Base-by-base conservation (phyloP, 257 asterid genomes). In the Datura wrightii region DNA sequence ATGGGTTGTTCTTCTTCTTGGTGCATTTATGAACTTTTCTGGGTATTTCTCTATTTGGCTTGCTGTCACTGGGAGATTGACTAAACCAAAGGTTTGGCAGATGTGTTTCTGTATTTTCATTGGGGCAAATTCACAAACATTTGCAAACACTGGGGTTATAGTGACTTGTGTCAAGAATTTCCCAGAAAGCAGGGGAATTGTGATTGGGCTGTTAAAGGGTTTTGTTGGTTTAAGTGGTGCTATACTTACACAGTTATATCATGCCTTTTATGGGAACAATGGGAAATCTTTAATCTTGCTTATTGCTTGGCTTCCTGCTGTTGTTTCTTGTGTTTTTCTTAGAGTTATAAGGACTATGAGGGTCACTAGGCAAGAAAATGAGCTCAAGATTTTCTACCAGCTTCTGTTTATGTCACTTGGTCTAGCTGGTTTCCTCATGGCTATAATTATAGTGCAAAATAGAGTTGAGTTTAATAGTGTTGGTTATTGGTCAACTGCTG, bases 21-120 rank as follows among this genome's bases (percentile, higher is more conserved):
- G 97, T 2, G 85, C 90, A 1, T 67, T 76, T 74, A 90, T 92
- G 95, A 93, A 93, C 74, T 90, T 93, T 56, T 70, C 69, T 10
- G 97, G 95, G 4, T 93, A 93, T 86, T 89, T 93, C 84, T 85
- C 91, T 89, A 88, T 93, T 11, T 93, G 97, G 97, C 84, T 93
- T 1, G 89, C 95, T 0, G 92, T 90, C 8, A 90, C 94, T 0
- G 81, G 85, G 1, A 84, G 60, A 0, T 88, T 81, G 8, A 37
- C 88, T 0, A 89, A 79, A 19, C 97, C 97, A 2, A 86, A 71
- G 0, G 85, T 93, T 3, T 93, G 97, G 97, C 92, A 90, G 84
- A 91, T 93, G 92, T 92, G 97, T 84, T 44, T 91, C 9, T 93
- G 88, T 52, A 91, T 93, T 6, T 92, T 90, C 34, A 63, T 92